These are phyloP conservation scores for Entophlyctis luteolus DNA, from an alignment of 192 early-diverging fungal species.

Conservation along the genomic window DNA sequence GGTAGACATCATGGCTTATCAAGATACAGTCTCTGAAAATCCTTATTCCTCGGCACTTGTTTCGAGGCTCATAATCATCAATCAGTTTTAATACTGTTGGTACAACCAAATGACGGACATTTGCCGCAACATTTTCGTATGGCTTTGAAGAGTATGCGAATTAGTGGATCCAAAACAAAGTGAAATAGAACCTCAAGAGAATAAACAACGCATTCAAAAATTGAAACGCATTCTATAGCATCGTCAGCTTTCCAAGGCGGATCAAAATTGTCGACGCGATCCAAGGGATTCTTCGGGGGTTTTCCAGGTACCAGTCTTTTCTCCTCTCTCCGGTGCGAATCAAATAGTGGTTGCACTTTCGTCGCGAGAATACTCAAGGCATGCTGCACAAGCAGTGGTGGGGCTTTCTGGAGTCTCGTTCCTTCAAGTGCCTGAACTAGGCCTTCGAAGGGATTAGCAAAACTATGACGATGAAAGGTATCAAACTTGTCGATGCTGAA, in stretches of 20 bases:
- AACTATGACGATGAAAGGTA: not conserved
- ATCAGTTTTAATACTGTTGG: slow-evolving; percentile 34
- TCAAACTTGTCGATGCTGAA: too few species aligned
- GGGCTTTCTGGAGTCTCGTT: not conserved
- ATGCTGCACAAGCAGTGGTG: not conserved
- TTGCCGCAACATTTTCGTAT: slow-evolving; percentile 26
- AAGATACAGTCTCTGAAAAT: slow-evolving; percentile 19
- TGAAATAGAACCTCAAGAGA: not conserved
- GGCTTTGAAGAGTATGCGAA: not conserved
- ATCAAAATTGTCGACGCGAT: not conserved
- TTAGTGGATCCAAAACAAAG: not conserved
- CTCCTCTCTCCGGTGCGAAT: not conserved
- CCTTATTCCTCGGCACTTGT: slow-evolving; percentile 29
- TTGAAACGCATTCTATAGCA: slow-evolving; percentile 29
- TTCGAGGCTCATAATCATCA: slow-evolving; percentile 36
- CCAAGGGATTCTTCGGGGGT: not conserved
- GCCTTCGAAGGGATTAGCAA: not conserved
- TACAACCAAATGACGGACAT: slow-evolving; percentile 27
- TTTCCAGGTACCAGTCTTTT: slow-evolving; percentile 1
- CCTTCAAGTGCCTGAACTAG: not conserved
- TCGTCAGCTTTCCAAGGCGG: slow-evolving; percentile 37
- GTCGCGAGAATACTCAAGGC: slow-evolving; percentile 17
- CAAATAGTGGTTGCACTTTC: slow-evolving; percentile 30
- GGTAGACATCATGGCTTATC: not conserved
- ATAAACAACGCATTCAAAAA: slow-evolving; percentile 25